Evolutionary conservation across 257 asterid genomes (phyloP).

Genomic region (Thymus mandschuricus): DNA sequence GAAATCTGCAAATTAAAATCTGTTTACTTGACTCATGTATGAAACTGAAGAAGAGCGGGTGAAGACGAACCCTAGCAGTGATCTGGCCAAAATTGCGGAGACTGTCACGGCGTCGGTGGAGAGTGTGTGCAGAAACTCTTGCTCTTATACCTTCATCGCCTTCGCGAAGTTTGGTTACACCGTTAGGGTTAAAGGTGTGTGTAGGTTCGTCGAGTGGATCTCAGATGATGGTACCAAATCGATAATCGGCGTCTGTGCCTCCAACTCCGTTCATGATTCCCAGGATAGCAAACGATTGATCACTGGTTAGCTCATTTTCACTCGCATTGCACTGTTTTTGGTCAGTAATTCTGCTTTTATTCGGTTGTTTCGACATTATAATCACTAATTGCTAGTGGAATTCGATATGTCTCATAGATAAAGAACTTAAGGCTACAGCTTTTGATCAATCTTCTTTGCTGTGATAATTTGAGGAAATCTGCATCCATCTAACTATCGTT

Average conservation of each 20-base stretch:
- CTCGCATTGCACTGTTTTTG: not conserved
- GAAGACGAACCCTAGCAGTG: not conserved
- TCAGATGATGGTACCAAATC: constrained; percentile 40
- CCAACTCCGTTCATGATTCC: constrained; percentile 36
- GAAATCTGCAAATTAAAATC: constrained; percentile 7
- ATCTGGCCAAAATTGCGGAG: not conserved
- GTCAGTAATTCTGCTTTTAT: not conserved
- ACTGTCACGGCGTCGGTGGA: not conserved
- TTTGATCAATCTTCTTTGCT: not conserved
- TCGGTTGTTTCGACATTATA: not conserved
- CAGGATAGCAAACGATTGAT: constrained; percentile 38
- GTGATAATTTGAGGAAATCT: not conserved
- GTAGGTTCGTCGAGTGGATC: constrained; percentile 28
- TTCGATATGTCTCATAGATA: not conserved
- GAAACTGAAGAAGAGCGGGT: not conserved
- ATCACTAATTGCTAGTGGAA: not conserved
- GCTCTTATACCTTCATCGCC: constrained; percentile 35
- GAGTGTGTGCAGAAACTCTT: constrained; percentile 25
- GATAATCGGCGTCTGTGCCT: constrained; percentile 27
- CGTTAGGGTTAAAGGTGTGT: constrained; percentile 34
- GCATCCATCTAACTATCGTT: no score
- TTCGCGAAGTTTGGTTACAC: constrained; percentile 32
- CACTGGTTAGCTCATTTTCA: constrained; percentile 41
- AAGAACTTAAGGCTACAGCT: not conserved
- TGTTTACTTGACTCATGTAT: not conserved